Evolutionary conservation across 2,329 filamentous ascomycete genomes (phyloP).

Genomic region (Pyricularia grisea): DNA sequence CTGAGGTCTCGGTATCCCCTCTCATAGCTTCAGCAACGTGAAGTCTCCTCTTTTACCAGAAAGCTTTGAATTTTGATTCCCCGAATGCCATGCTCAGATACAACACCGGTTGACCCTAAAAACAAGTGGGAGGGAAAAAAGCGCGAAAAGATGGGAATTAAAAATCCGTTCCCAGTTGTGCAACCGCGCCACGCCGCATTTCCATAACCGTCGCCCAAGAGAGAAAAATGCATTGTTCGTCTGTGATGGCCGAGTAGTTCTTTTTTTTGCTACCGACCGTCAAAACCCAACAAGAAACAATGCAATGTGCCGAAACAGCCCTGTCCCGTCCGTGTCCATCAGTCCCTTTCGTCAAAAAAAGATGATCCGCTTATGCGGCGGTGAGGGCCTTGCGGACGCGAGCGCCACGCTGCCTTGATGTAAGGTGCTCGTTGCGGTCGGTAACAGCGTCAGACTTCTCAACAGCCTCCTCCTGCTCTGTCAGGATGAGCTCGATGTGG

Average conservation of each 20-base stretch:
- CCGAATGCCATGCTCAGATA: slow-evolving; percentile 27
- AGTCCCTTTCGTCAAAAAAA: slow-evolving; percentile 3
- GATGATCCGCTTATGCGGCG: slow-evolving; percentile 45
- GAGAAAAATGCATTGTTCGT: slow-evolving; percentile 3
- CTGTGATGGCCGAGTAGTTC: neutral
- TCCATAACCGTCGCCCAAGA: slow-evolving; percentile 1
- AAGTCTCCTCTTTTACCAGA: neutral
- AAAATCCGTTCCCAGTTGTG: neutral
- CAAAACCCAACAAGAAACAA: neutral
- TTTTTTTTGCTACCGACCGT: neutral
- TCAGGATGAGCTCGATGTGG: slow-evolving; percentile 99
- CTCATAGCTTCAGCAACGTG: neutral
- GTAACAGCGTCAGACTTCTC: slow-evolving; percentile 72
- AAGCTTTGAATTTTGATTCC: slow-evolving; percentile 16
- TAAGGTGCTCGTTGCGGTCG: slow-evolving; percentile 61
- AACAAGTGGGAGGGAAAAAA: slow-evolving; percentile 9
- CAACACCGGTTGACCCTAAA: slow-evolving; percentile 22
- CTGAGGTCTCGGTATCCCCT: neutral
- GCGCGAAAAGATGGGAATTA: neutral
- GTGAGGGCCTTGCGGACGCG: slow-evolving; percentile 56
- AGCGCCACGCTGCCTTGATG: slow-evolving; percentile 83
- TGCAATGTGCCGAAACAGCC: slow-evolving; percentile 3
- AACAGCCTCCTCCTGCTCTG: slow-evolving; percentile 92
- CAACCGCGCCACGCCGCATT: slow-evolving; percentile 7
- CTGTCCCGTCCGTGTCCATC: slow-evolving; percentile 1